Base-by-base conservation (phyloP, 371 early-diverging fungal genomes). In the Mortierella sp. region DNA sequence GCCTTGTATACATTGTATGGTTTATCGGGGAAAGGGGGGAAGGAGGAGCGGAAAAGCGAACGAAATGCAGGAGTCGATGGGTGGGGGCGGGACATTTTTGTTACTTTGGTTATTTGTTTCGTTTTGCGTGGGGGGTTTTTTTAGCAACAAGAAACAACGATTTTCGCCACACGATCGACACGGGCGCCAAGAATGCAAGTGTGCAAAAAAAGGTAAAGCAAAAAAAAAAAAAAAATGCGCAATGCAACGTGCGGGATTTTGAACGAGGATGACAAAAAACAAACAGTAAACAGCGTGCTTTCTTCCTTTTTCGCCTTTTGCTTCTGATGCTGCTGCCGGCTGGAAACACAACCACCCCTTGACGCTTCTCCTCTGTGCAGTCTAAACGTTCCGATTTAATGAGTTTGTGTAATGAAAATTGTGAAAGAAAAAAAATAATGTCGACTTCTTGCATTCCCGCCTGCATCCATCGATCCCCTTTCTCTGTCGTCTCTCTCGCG, bases 311-410 rank as follows among this genome's bases (percentile, higher is more conserved):
- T 26, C 13, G 26, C 24, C 1, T 57, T n/a, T n/a, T 26, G 3
- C 14, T 28, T 3, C 28, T 59, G 31, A 28, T 31, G 5, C 14
- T 14, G 28, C 16, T 31, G 31, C 14, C 26, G 3, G 14, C 28
- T 31, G 31, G 59, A 59, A 59, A 59, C 59, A 31, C 6, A 31
- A 57, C 6, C 31, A 16, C 64, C 64, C 64, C 37, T 64, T 64
- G 64, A 64, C 37, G 9, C 34, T 4, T 54, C 14, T 57, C 43
- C 4, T 43, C 43, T 31, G 3, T 48, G 48, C 44, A 44, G 71
- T 50, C 34, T 50, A 71, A 21, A 59, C 31, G 59, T 59, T 59
- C 59, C 31, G 59, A 16, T 50, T 71, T 64, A 64, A 64, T 64
- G 64, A 61, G 34, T 34, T 34, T 59, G 21, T 72, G 24, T 43